Base-by-base conservation (phyloP, 192 early-diverging fungal species). In the Globomyces pollinis-pini region DNA sequence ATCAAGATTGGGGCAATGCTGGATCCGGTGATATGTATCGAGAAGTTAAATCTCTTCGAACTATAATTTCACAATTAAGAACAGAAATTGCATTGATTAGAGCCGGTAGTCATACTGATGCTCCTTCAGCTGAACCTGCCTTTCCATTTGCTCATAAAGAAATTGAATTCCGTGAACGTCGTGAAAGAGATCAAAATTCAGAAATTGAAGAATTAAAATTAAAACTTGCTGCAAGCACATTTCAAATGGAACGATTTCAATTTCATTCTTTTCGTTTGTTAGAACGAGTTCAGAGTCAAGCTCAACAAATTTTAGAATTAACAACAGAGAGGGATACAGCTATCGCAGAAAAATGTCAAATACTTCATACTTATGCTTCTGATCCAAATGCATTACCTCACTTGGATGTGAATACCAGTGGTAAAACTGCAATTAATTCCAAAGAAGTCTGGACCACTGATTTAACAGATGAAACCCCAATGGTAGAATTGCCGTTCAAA, bases 1-100 rank as follows among this genome's bases (percentile, higher is more conserved):
- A 86, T 50, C 83, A 87, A 53, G 84, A 88, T 13, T 67, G 68
- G 53, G 28, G 15, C 5, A 41, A 38, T 23, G 62, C 50, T 20
- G 50, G 29, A 11, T 38, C 33, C 26, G 71, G 52, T 7, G 39
- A 55, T 6, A 65, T 53, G 4, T 65, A 77, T 34, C 29, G 59
- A 11, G 76, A 78, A 58, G 67, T 74, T 36, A 57, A 68, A 28
- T 30, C 53, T 13, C 39, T 78, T 50, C 60, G 72, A 3, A 59
- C 70, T 3, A 59, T 64, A 3, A 67, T 78, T 21, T 64, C 70
- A 5, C 70, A 74, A 44, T 45, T 78, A 33, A 41, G 64, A 42
- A 61, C 65, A 3, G 72, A 78, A 53, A 57, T 72, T 49, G 61
- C 57, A 1, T n/a, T 31, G 16, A 50, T 73, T 23, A 52, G 55